Evolutionary conservation across 805 yeast species (phyloP).

Genomic region (Barnettozyma vustinii): DNA sequence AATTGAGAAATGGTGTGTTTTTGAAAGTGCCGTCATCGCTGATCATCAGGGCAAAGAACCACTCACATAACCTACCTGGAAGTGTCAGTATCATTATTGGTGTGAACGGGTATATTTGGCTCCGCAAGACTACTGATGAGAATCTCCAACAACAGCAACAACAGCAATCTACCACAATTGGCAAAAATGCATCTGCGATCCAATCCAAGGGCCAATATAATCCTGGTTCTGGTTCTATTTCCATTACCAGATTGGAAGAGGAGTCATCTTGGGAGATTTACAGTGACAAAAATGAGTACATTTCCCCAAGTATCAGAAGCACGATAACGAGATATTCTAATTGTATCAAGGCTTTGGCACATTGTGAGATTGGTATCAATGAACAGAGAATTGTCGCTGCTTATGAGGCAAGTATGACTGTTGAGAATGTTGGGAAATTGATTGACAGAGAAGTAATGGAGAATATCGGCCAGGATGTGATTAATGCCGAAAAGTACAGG

Average conservation of each 20-base stretch:
- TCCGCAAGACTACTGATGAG: conserved; percentile 57
- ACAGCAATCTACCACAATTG: conserved; percentile 26
- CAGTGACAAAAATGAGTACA: conserved; percentile 77
- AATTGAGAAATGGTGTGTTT: conserved; percentile 85
- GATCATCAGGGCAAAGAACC: conserved; percentile 80
- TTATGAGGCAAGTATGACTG: conserved; percentile 85
- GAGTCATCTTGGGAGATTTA: conserved; percentile 95
- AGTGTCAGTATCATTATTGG: conserved; percentile 87
- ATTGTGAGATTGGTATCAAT: conserved; percentile 80
- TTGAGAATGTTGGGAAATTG: conserved; percentile 61
- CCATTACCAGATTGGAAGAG: conserved; percentile 83
- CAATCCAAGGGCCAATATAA: conserved; percentile 32
- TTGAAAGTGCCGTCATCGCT: conserved; percentile 77
- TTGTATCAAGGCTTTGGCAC: conserved; percentile 76
- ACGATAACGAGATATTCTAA: conserved; percentile 83
- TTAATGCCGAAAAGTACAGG: conserved; percentile 70
- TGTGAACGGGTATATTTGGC: conserved; percentile 93
- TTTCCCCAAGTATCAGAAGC: conserved; percentile 54
- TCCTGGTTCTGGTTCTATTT: conserved; percentile 54
- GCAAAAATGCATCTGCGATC: conserved; percentile 31
- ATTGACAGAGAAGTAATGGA: conserved; percentile 71
- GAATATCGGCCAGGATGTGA: conserved; percentile 64
- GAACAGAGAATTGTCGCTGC: conserved; percentile 75
- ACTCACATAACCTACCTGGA: conserved; percentile 89
- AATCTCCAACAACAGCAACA: conserved; percentile 22